These are phyloP conservation scores for Phytophthora quininea DNA, from an alignment of 352 stramenopile genomes.

Conservation along the genomic window DNA sequence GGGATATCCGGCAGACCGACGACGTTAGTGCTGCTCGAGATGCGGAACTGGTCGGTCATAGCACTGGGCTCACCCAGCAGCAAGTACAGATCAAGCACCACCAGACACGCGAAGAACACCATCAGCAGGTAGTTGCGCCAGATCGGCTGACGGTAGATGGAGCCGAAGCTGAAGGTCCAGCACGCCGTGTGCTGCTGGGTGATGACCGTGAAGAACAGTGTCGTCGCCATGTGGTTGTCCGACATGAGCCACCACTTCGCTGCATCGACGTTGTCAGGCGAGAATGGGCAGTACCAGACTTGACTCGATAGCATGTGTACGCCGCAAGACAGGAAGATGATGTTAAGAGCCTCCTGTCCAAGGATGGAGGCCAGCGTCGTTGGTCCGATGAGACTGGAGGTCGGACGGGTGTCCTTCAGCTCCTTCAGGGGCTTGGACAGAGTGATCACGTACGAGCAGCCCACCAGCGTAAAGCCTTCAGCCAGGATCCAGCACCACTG, in stretches of 20 bases:
- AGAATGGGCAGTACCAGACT: slow-evolving; percentile 55
- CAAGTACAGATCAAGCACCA: slow-evolving; percentile 44
- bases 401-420: slow-evolving; percentile 30
- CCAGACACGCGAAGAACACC: slow-evolving; percentile 32
- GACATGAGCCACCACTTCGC: slow-evolving; percentile 55
- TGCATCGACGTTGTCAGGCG: slow-evolving; percentile 40
- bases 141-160: slow-evolving; percentile 48
- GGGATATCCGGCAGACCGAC: slow-evolving; percentile 50
- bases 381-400: slow-evolving; percentile 64
- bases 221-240: slow-evolving; percentile 49
- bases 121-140: slow-evolving; percentile 51
- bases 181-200: slow-evolving; percentile 35
- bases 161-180: slow-evolving; percentile 52
- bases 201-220: slow-evolving; percentile 37
- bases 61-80: slow-evolving; percentile 43
- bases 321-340: slow-evolving; percentile 44
- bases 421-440: slow-evolving; percentile 57
- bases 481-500: slow-evolving; percentile 77
- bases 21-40: slow-evolving; percentile 58
- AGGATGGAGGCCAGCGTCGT: slow-evolving; percentile 50
- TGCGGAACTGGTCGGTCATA: slow-evolving; percentile 53
- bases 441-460: slow-evolving; percentile 74
- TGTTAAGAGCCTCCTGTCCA: slow-evolving; percentile 59
- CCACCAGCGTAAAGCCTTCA: slow-evolving; percentile 70
- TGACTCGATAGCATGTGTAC: slow-evolving; percentile 40